Conservation (phyloP, 2,329 filamentous ascomycete genomes). For the Leptographium lundbergii region DNA sequence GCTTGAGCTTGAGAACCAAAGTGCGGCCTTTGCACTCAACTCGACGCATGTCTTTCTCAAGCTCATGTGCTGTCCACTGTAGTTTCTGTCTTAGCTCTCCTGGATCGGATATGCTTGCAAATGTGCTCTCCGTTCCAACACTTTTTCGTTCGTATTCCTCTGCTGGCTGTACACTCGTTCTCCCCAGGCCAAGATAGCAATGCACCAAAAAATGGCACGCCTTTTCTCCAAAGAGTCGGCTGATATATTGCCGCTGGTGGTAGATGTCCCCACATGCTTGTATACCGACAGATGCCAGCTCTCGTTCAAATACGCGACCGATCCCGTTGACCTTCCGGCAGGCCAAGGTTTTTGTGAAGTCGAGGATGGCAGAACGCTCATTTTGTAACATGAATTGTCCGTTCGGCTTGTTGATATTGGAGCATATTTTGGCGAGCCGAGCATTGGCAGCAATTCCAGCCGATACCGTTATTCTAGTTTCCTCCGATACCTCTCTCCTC, state of each 20-base stretch:
- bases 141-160: slow-evolving; percentile 89
- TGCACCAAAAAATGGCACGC: slow-evolving; percentile 75
- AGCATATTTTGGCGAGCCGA: slow-evolving; percentile 88
- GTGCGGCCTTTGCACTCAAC: slow-evolving; percentile 85
- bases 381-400: slow-evolving; percentile 71
- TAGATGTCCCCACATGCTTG: slow-evolving; percentile 85
- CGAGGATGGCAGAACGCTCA: slow-evolving; percentile 62
- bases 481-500: slow-evolving; percentile 61
- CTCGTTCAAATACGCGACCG: slow-evolving; percentile 85
- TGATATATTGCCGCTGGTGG: slow-evolving; percentile 56
- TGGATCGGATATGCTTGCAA: slow-evolving; percentile 63
- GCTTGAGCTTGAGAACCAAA: slow-evolving; percentile 79
- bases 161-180: slow-evolving; percentile 72
- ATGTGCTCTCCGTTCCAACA: slow-evolving; percentile 87
- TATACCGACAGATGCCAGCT: slow-evolving; percentile 77
- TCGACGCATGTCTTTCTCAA: slow-evolving; percentile 71
- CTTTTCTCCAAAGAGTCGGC: slow-evolving; percentile 80
- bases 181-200: slow-evolving; percentile 74
- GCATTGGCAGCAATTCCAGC: slow-evolving; percentile 91
- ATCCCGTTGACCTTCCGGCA: slow-evolving; percentile 90
- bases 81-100: slow-evolving; percentile 63
- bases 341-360: slow-evolving; percentile 72
- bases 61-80: slow-evolving; percentile 65
- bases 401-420: slow-evolving; percentile 93
- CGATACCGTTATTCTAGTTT: slow-evolving; percentile 75